phyloP scores from a whole-genome alignment of 2,329 filamentous ascomycete genomes.

The Aspergillus pseudoglaucus region DNA sequence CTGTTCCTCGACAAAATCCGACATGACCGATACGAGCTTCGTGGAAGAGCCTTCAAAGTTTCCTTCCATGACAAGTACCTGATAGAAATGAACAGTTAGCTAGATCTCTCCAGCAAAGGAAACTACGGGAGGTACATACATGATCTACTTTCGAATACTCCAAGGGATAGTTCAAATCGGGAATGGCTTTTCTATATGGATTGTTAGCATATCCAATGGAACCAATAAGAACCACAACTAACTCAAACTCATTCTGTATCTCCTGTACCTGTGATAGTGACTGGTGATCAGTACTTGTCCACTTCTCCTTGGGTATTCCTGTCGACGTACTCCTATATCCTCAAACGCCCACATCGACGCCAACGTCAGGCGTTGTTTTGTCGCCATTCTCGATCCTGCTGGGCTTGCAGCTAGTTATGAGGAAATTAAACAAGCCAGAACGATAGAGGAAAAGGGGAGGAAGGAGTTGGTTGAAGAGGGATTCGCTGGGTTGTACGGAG shows the following conservation, averaged over 20 bases:
- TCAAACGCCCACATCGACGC: slow-evolving; percentile 30
- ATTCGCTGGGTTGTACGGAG: too few relatives aligned
- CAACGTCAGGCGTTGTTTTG: slow-evolving; percentile 17
- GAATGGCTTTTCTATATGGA: slow-evolving; percentile 4
- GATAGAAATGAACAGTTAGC: not conserved
- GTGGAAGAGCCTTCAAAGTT: slow-evolving; percentile 7
- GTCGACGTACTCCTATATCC: slow-evolving; percentile 19
- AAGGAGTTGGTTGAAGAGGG: too few relatives aligned
- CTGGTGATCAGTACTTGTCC: slow-evolving; percentile 2
- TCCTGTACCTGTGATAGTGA: slow-evolving; percentile 16
- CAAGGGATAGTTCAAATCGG: slow-evolving; percentile 8
- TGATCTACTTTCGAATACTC: slow-evolving; percentile 18
- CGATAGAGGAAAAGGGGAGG: too few relatives aligned
- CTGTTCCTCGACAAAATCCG: slow-evolving; percentile 22
- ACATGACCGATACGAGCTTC: slow-evolving; percentile 11
- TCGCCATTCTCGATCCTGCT: slow-evolving; percentile 7
- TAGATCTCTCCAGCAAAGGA: not conserved
- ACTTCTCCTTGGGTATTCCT: not conserved
- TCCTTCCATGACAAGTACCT: slow-evolving; percentile 23
- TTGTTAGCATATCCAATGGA: not conserved
- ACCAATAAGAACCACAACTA: not conserved
- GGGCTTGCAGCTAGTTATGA: not conserved
- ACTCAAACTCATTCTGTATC: slow-evolving; percentile 18
- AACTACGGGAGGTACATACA: slow-evolving; percentile 10
- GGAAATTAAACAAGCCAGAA: not conserved